These are phyloP conservation scores for Venturia effusa DNA, from an alignment of 2,329 filamentous ascomycete species.

Conservation along the genomic window DNA sequence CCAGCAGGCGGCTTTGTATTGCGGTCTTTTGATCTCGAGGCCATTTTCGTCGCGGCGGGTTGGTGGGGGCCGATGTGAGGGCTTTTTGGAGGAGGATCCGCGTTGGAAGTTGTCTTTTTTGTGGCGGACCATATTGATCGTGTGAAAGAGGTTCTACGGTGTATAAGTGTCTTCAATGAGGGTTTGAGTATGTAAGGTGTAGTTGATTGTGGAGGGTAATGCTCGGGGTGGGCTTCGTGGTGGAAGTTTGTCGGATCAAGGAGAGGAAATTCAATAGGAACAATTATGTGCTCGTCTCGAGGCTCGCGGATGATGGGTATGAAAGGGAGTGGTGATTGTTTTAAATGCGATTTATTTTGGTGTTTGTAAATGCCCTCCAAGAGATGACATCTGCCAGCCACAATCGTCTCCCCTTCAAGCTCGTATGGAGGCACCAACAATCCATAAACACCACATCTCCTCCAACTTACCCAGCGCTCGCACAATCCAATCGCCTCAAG, in stretches of 20 bases:
- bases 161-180: neutral
- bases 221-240: neutral
- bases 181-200: neutral
- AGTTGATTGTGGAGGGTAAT: neutral
- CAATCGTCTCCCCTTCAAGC: neutral
- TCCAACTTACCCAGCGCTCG: neutral
- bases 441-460: neutral
- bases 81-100: conserved; percentile 10
- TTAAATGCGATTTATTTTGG: neutral
- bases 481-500: neutral
- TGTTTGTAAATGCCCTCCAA: neutral
- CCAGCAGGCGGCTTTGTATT: conserved; percentile 95
- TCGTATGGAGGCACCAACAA: conserved; percentile 1
- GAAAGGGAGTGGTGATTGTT: neutral
- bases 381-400: neutral
- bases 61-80: conserved; percentile 37
- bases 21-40: conserved; percentile 22
- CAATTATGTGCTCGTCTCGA: neutral
- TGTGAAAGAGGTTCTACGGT: neutral
- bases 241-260: neutral
- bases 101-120: conserved; percentile 74
- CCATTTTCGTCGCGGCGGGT: conserved; percentile 19
- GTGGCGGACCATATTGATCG: conserved; percentile 68
- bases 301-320: neutral
- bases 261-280: neutral